Conservation (phyloP, 2,329 filamentous ascomycete genomes). For the Hymenoscyphus occultus region DNA sequence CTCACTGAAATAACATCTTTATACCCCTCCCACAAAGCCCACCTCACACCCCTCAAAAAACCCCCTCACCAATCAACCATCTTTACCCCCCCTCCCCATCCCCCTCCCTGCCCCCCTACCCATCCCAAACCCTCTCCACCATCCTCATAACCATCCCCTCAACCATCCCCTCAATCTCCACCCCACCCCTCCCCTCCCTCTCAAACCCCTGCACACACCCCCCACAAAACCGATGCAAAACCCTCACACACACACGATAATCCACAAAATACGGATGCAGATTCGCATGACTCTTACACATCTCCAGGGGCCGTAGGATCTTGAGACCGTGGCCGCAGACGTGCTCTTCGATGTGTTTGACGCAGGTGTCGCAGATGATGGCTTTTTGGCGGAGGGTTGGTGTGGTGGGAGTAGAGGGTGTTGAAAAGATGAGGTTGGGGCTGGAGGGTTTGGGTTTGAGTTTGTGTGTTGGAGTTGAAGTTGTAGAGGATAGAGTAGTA, state of each 20-base stretch:
- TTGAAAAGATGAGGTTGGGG: background rate
- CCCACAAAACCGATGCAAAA: background rate
- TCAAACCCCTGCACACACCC: background rate
- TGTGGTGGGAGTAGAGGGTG: background rate
- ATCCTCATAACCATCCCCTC: background rate
- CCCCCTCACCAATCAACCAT: background rate
- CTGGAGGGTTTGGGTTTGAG: background rate
- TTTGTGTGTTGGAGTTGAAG: background rate
- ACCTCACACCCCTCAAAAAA: no score
- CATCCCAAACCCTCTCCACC: background rate
- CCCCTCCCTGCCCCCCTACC: background rate
- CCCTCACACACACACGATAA: background rate
- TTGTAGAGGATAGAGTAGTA: background rate
- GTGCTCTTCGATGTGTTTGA: background rate
- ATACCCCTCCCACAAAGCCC: no score
- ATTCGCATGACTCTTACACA: background rate
- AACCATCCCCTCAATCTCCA: background rate
- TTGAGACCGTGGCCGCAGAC: background rate
- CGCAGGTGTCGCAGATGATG: background rate
- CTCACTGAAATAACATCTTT: no score
- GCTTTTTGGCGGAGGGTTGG: background rate
- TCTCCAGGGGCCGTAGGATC: background rate
- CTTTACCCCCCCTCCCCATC: background rate
- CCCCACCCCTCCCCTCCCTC: background rate
- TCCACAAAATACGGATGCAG: slow-evolving; percentile 3